phyloP scores from a whole-genome alignment of 2,329 filamentous ascomycete genomes.

The Aureobasidium sp. region DNA sequence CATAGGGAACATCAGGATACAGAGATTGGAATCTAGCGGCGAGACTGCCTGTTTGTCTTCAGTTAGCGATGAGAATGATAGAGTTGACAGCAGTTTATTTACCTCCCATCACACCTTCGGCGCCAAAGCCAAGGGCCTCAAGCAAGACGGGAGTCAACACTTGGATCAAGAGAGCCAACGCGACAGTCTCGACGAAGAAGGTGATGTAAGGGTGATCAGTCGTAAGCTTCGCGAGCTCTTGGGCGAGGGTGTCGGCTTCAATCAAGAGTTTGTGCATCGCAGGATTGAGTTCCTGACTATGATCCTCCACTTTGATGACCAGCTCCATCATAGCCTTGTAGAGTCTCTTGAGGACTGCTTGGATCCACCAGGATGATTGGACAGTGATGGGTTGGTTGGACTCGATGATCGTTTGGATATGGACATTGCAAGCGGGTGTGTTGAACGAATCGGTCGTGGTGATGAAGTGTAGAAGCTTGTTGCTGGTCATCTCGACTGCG shows the following conservation, averaged over 20 bases:
- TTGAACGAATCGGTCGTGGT: not conserved
- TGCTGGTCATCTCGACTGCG: not conserved
- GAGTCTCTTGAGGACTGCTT: not conserved
- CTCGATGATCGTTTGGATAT: not conserved
- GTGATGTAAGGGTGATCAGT: not conserved
- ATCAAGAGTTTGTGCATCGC: not conserved
- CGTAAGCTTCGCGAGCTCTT: not conserved
- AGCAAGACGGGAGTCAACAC: not conserved
- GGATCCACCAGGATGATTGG: not conserved
- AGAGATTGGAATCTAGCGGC: not conserved
- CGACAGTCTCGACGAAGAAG: not conserved
- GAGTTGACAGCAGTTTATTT: not conserved
- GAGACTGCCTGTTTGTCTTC: not conserved
- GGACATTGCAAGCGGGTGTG: not conserved
- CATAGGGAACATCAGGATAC: not conserved
- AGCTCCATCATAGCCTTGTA: not conserved
- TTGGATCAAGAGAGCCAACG: not conserved
- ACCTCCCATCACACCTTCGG: not conserved
- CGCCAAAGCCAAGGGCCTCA: not conserved
- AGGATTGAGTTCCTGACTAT: not conserved
- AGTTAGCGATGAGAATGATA: not conserved
- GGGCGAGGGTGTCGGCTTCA: not conserved
- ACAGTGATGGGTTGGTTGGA: not conserved
- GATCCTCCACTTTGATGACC: not conserved
- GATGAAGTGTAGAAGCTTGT: not conserved